Percentiles rank a stretch among this genome's conserved stretches.
These are phyloP conservation scores for Phytophthora tentaculata DNA, from an alignment of 352 stramenopile genomes.

Conservation along the genomic window DNA sequence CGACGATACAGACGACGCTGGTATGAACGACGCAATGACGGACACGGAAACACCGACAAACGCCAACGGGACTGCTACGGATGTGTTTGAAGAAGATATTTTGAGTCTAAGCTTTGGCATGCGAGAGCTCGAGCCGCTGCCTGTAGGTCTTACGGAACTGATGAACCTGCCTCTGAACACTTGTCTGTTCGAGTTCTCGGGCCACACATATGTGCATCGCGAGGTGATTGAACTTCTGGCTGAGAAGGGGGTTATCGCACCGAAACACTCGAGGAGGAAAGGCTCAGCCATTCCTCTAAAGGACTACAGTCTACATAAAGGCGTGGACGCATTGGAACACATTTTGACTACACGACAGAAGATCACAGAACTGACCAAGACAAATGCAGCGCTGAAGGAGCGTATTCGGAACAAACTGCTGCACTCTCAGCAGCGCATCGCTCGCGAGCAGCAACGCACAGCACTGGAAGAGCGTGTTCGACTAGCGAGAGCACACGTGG, in stretches of 20 bases:
- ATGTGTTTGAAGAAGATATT: slow-evolving; percentile 61
- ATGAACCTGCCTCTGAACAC: slow-evolving; percentile 82
- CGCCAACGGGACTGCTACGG: slow-evolving; percentile 10
- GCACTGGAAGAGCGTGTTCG: slow-evolving; percentile 62
- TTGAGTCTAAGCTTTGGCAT: slow-evolving; percentile 67
- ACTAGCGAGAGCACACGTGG: slow-evolving; percentile 50
- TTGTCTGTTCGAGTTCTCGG: slow-evolving; percentile 80
- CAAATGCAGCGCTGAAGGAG: slow-evolving; percentile 57
- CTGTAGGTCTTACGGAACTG: slow-evolving; percentile 62
- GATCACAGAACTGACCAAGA: slow-evolving; percentile 52
- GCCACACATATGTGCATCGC: slow-evolving; percentile 69
- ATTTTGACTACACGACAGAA: slow-evolving; percentile 54
- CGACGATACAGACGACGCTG: slow-evolving; percentile 37
- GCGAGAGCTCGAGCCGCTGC: slow-evolving; percentile 73
- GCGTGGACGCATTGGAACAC: slow-evolving; percentile 71
- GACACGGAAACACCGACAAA: slow-evolving; percentile 32
- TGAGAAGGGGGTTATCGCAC: slow-evolving; percentile 68
- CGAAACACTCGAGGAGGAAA: slow-evolving; percentile 75
- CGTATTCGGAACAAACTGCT: slow-evolving; percentile 57
- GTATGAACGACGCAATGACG: slow-evolving; percentile 32
- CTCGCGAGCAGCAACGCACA: slow-evolving; percentile 54
- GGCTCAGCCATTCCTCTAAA: slow-evolving; percentile 79
- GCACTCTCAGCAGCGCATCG: slow-evolving; percentile 46
- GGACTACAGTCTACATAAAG: slow-evolving; percentile 77
- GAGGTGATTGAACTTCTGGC: slow-evolving; percentile 73